Conservation (phyloP, 2,329 filamentous ascomycete species). For the Onygena corvina region DNA sequence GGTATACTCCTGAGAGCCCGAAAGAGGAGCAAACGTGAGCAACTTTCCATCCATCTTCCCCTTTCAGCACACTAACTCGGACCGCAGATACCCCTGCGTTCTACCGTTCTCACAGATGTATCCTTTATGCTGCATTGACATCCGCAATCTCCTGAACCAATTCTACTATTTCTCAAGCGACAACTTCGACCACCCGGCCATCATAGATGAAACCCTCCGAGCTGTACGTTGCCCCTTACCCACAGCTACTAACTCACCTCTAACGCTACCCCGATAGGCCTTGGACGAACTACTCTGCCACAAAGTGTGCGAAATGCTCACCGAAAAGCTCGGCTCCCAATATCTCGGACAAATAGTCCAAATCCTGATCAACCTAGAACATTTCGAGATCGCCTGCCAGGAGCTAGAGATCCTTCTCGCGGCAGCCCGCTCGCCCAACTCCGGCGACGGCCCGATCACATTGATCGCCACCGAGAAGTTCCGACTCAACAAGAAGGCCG, state of each 20-base stretch:
- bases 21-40: constrained; percentile 61
- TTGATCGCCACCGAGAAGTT: constrained; percentile 79
- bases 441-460: constrained; percentile 62
- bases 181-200: constrained; percentile 77
- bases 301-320: constrained; percentile 81
- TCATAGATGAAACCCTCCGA: constrained; percentile 83
- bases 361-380: constrained; percentile 92
- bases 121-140: constrained; percentile 93
- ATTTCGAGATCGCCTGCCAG: constrained; percentile 86
- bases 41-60: background rate
- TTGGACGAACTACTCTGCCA: constrained; percentile 89
- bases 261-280: constrained; percentile 42
- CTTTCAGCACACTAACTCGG: background rate
- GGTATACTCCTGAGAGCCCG: constrained; percentile 78
- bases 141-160: constrained; percentile 92
- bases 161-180: constrained; percentile 97
- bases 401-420: constrained; percentile 81
- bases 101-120: constrained; percentile 99
- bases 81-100: constrained; percentile 74
- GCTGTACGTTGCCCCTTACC: constrained; percentile 40
- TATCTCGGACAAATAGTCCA: constrained; percentile 97
- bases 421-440: constrained; percentile 68
- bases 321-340: constrained; percentile 78
- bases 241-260: background rate
- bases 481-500: constrained; percentile 79